Base-by-base conservation (phyloP, 345 rosid species). In the Eucalyptus coolabah region DNA sequence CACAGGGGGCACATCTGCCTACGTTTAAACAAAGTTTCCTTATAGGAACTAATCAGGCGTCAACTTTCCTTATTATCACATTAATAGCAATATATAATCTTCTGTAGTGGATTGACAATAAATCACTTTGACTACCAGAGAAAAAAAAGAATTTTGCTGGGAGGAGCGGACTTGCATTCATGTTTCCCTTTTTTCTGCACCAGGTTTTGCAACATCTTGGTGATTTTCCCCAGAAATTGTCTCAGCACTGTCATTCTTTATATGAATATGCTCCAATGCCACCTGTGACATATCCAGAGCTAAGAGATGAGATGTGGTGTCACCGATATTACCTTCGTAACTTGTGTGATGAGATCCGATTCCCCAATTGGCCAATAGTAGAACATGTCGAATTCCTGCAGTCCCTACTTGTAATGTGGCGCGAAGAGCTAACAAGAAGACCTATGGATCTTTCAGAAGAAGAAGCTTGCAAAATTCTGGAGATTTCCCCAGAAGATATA, bases 231-330 rank as follows among this genome's bases (percentile, higher is more conserved):
- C 99, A 97, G 93, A 98, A 98, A 91, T 90, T 98, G 92, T 95
- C 99, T 56, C 99, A 98, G 93, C 99, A 98, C 90, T 97, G 99
- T 90, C 99, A 98, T 92, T 95, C 93, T 91, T 91, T 98, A 47
- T 98, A 98, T 77, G 99, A 98, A 24, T 98, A 96, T 94, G 99
- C 99, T 91, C 99, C 99, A 30, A 98, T 98, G 96, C 99, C 99
- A 89, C 99, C 99, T 88, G 99, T 96, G 89, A 98, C 99, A 24
- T 98, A 98, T 89, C 99, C 99, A 90, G 99, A 98, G 91, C 95
- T 98, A 89, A 96, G 95, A 96, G 99, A 98, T 94, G 99, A 98
- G 94, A 98, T 98, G 99, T 98, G 99, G 99, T 98, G 99, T 92
- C 99, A 98, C 91, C 98, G 99, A 30, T 98, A 98, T 90, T 98